Evolutionary conservation across 805 yeast genomes (phyloP).

Genomic region (Priceomyces medius): DNA sequence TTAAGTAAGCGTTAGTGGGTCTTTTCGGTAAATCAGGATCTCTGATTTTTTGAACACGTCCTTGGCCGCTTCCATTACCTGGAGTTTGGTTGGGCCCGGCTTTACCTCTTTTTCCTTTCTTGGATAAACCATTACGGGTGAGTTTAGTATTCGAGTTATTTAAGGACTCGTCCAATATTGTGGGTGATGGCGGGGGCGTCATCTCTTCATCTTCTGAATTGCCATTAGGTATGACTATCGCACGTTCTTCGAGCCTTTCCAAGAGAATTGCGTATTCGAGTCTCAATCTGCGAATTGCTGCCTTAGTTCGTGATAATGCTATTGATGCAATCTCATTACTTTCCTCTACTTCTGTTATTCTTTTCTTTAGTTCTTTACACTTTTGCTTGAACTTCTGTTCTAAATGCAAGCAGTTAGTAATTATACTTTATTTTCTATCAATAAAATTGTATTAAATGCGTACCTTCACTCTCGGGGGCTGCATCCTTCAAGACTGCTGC

Average conservation of each 20-base stretch:
- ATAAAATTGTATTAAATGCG: slow-evolving; percentile 13
- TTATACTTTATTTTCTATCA: neutral
- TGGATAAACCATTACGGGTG: slow-evolving; percentile 18
- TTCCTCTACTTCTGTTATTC: slow-evolving; percentile 70
- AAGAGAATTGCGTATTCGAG: slow-evolving; percentile 79
- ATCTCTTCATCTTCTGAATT: slow-evolving; percentile 30
- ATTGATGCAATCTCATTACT: slow-evolving; percentile 74
- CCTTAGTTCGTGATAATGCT: slow-evolving; percentile 74
- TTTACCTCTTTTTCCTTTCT: slow-evolving; percentile 20
- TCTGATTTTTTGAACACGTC: slow-evolving; percentile 44
- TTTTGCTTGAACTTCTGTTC: slow-evolving; percentile 54
- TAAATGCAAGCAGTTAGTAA: slow-evolving; percentile 12
- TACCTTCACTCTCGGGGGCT: slow-evolving; percentile 43
- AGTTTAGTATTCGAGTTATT: slow-evolving; percentile 18
- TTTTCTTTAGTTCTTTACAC: slow-evolving; percentile 67
- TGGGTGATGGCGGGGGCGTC: slow-evolving; percentile 43
- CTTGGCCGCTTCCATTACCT: slow-evolving; percentile 20
- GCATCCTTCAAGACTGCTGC: slow-evolving; percentile 18
- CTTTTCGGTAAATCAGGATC: slow-evolving; percentile 87
- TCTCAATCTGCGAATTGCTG: slow-evolving; percentile 72
- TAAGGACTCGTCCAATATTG: slow-evolving; percentile 32
- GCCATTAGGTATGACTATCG: slow-evolving; percentile 29
- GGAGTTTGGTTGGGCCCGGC: slow-evolving; percentile 15
- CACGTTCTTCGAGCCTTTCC: slow-evolving; percentile 71
- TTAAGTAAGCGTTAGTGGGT: slow-evolving; percentile 86